Evolutionary conservation across 2,329 filamentous ascomycete genomes (phyloP), one percentile per base, ranked within the genome.

Genomic region (Whalleya microplaca): DNA sequence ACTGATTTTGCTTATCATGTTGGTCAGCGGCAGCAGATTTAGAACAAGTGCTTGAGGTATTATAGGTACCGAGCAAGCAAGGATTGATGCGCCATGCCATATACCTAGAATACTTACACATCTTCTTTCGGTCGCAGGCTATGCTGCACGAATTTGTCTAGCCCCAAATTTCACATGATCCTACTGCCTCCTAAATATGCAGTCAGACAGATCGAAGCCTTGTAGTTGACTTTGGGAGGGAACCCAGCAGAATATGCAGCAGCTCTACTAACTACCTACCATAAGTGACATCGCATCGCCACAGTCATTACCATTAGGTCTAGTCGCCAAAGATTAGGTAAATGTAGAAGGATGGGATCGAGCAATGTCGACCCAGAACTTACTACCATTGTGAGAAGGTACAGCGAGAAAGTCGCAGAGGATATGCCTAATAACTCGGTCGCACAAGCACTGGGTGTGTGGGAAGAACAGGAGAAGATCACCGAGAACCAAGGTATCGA

Each of bases 401-500:
- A 45, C 14, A 51, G 49, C 23, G 41, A 45, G 19, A 51, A 51
- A 12, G 19, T 48, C 18, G 45, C 29, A 40, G 27, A 41, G 21
- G 18, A 48, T 21, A 48, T 48, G 21, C 42, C 53, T 2, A 6
- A 43, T 10, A 44, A 47, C 16, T 14, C 47, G 20, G 21, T 55
- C 7, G 53, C 48, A 12, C 53, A 55, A 23, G 45, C 53, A 8
- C 42, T 55, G 20, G 47, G 41, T 14, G 37, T 41, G 1, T 45
- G 43, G 41, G 47, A 45, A 19, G 19, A 49, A 42, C 16, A 41
- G 6, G 46, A 51, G 21, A 40, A 37, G 18, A 29, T 20, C 21
- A n/a, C 10, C 3, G 53, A 55, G 41, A 40, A 41, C n/a, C 18
- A 45, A 29, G 41, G 14, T 9, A 21, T 42, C 1, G 37, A 21